phyloP scores from a whole-genome alignment of 768 basidiomycete species.

The Cubamyces lactineus region DNA sequence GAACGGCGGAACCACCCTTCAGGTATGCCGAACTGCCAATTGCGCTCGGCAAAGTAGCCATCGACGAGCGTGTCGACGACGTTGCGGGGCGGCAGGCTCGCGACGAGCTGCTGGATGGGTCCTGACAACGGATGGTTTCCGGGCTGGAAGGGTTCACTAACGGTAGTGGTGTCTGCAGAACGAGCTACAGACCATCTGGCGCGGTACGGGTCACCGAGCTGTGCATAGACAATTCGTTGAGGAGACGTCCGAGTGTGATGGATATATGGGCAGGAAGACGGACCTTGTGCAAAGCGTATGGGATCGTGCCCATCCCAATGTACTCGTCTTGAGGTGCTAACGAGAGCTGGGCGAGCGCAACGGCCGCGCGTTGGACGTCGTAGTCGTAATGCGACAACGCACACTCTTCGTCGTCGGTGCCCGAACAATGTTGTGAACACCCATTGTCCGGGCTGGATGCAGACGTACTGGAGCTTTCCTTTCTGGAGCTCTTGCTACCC shows the following conservation, averaged over 20 bases:
- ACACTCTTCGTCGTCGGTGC: conserved; percentile 15
- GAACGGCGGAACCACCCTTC: conserved; percentile 51
- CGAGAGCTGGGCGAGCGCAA: conserved; percentile 47
- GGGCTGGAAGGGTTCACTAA: conserved; percentile 10
- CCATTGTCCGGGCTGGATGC: background rate
- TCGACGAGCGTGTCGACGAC: conserved; percentile 25
- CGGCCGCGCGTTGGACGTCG: conserved; percentile 44
- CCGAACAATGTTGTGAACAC: background rate
- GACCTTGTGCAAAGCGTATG: conserved; percentile 52
- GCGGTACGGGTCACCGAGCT: conserved; percentile 42
- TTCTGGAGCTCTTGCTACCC: background rate
- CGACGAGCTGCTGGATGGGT: conserved; percentile 39
- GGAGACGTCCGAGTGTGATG: background rate
- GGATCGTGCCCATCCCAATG: conserved; percentile 50
- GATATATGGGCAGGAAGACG: conserved; percentile 11
- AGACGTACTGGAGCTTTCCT: background rate
- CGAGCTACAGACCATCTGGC: conserved; percentile 45
- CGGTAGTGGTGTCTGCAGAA: conserved; percentile 32
- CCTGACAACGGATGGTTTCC: conserved; percentile 38
- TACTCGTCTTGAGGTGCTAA: conserved; percentile 50
- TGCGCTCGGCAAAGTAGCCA: conserved; percentile 48
- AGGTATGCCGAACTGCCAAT: conserved; percentile 56
- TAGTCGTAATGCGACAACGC: conserved; percentile 33
- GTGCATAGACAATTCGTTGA: conserved; percentile 19
- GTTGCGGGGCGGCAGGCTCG: conserved; percentile 28